Conservation (phyloP, 345 rosid species). For the Bretschneidera sinensis region DNA sequence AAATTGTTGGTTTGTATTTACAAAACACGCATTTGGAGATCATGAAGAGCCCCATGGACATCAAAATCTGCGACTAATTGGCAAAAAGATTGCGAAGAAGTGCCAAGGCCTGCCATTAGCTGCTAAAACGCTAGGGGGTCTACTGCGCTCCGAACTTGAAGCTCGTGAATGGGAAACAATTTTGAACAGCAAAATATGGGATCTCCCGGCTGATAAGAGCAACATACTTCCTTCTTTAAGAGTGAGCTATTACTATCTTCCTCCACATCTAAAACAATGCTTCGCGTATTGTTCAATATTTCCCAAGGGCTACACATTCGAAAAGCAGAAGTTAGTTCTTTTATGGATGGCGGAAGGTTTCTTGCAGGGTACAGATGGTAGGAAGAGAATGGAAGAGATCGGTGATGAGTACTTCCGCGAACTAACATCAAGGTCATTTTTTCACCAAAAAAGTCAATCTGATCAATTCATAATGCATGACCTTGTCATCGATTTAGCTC, state of each 20-base stretch:
- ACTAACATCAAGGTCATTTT: conserved; percentile 27
- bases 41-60: conserved; percentile 5
- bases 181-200: conserved; percentile 32
- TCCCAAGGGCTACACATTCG: conserved; percentile 32
- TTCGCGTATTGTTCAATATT: conserved; percentile 37
- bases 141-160: conserved; percentile 25
- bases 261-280: conserved; percentile 32
- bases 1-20: conserved; percentile 31
- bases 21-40: conserved; percentile 19
- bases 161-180: conserved; percentile 37
- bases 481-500: conserved; percentile 30
- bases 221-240: conserved; percentile 27
- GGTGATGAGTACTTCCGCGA: conserved; percentile 34
- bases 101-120: conserved; percentile 41
- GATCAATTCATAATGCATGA: conserved; percentile 39
- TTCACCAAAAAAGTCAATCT: conserved; percentile 19
- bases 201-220: conserved; percentile 28
- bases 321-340: conserved; percentile 27
- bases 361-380: conserved; percentile 24
- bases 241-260: conserved; percentile 31
- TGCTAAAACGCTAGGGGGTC: conserved; percentile 34
- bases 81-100: conserved; percentile 31
- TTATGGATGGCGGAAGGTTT: conserved; percentile 41
- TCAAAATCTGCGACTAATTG: conserved; percentile 27
- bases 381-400: conserved; percentile 26